Base-by-base conservation (phyloP, 108 stramenopile genomes). In the Ochromonas danica region DNA sequence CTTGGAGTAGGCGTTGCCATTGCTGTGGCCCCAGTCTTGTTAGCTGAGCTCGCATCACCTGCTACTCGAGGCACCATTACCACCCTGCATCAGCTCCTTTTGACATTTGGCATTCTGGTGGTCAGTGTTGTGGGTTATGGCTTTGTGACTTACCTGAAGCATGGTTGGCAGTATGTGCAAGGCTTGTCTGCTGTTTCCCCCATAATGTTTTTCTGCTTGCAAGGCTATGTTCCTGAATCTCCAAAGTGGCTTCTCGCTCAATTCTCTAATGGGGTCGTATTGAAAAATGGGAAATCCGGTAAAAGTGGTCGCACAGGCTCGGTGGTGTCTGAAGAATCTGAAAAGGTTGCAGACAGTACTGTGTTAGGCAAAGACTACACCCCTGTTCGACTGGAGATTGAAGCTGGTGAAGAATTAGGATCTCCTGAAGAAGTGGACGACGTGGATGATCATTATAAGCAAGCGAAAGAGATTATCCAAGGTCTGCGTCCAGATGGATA, bases 111-210 rank as follows among this genome's bases (percentile, higher is more conserved):
- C 27, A 86, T 86, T 31, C 36, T 87, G 42, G 33, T 72, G 38
- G 72, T 80, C 28, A 71, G 70, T 2, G 38, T 87, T 17, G 27
- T 84, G 33, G 87, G 85, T 38, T 85, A 75, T 62, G 81, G 60
- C 25, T 81, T 87, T n/a, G 83, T 84, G 28, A 38, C 60, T 27
- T 82, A 84, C 81, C 82, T 87, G 42, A 30, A n/a, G 1, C 79
- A 79, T 31, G 87, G 87, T 0, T 87, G 87, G 87, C 61, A 78
- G 36, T 81, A 79, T 41, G 65, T 84, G 35, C 83, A 85, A 33
- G 80, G 70, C 84, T n/a, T 10, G 17, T 70, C 80, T 45, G 77
- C 84, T 10, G 40, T 62, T 10, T 31, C 70, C 0, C 14, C 63
- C 3, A 6, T 67, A 6, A 14, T 67, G 14, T 14, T 71, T 3